Evolutionary conservation across 441 rosid genomes (phyloP).

Genomic region (Eutrema salsugineum): DNA sequence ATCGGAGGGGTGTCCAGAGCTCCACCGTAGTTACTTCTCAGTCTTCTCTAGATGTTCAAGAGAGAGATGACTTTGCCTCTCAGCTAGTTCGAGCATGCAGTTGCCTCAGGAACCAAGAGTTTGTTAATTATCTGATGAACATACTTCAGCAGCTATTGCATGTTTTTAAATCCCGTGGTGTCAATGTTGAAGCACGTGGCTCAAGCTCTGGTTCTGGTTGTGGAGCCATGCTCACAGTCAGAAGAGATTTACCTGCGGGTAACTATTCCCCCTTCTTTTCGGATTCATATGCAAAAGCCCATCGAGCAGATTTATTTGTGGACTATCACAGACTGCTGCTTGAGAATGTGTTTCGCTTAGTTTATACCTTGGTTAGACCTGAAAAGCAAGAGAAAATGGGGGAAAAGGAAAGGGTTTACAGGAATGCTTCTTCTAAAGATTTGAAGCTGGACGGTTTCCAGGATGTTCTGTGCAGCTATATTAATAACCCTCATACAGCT

Average conservation of each 20-base stretch:
- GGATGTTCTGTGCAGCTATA: conserved; percentile 98
- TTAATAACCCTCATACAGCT: conserved; percentile 93
- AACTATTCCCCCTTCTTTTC: conserved; percentile 98
- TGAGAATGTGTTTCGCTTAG: conserved; percentile 95
- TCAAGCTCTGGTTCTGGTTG: conserved; percentile 86
- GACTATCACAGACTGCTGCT: conserved; percentile 93
- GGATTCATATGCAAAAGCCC: conserved; percentile 98
- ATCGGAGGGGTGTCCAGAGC: conserved; percentile 57
- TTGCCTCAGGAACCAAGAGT: conserved; percentile 85
- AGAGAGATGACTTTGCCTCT: conserved; percentile 82
- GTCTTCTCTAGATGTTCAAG: conserved; percentile 75
- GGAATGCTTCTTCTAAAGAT: conserved; percentile 67
- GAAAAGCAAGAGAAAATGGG: conserved; percentile 97
- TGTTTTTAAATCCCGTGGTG: conserved; percentile 81
- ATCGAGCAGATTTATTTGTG: conserved; percentile 81
- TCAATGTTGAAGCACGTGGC: conserved; percentile 69
- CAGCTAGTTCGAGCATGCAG: conserved; percentile 89
- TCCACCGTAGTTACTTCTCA: conserved; percentile 50
- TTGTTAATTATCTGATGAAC: conserved; percentile 95
- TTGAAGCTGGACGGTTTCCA: conserved; percentile 97
- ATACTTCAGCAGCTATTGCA: conserved; percentile 94
- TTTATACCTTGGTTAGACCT: conserved; percentile 95
- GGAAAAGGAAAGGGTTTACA: conserved; percentile 86
- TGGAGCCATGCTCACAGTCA: conserved; percentile 87
- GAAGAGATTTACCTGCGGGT: conserved; percentile 97